Percentiles rank a stretch among this genome's conserved stretches.
phyloP scores from a whole-genome alignment of 1,284 basidiomycete species.

The Heterobasidion annosum region DNA sequence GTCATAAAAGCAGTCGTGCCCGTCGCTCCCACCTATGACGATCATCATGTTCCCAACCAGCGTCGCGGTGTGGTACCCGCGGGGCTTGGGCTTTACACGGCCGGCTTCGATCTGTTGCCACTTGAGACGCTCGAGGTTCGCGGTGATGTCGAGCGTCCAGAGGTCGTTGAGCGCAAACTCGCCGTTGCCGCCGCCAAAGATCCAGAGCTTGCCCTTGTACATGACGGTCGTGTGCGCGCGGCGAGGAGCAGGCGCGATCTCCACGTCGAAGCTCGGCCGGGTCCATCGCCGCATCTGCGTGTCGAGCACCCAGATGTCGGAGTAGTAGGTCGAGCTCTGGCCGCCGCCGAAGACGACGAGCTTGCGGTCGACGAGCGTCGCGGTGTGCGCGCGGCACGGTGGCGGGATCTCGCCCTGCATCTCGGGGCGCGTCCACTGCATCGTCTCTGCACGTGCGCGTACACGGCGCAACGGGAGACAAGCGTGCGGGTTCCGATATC shows the following conservation, averaged over 20 bases:
- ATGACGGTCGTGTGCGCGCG: conserved; percentile 83
- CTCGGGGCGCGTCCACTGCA: conserved; percentile 81
- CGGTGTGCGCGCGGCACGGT: conserved; percentile 82
- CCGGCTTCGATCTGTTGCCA: conserved; percentile 55
- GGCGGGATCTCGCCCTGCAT: conserved; percentile 70
- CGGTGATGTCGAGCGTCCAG: conserved; percentile 72
- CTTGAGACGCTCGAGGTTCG: conserved; percentile 37
- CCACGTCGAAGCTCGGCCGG: conserved; percentile 24
- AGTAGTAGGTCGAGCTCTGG: conserved; percentile 68
- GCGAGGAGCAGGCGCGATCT: conserved; percentile 44
- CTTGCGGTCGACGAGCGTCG: conserved; percentile 76
- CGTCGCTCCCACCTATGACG: conserved; percentile 75
- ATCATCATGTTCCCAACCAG: conserved; percentile 81
- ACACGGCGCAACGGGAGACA: neutral
- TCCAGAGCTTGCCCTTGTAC: conserved; percentile 66
- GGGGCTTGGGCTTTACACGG: conserved; percentile 50
- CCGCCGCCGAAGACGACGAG: conserved; percentile 80
- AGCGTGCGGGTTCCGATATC: neutral
- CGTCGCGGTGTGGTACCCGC: conserved; percentile 90
- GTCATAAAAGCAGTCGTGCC: conserved; percentile 75
- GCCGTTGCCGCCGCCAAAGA: conserved; percentile 92
- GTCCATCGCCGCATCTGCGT: conserved; percentile 66
- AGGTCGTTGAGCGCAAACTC: conserved; percentile 84
- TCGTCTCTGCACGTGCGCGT: conserved; percentile 54
- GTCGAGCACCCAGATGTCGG: conserved; percentile 77